These are phyloP conservation scores for Bryopsis sp. DNA, from an alignment of 139 green algal species.

Conservation along the genomic window DNA sequence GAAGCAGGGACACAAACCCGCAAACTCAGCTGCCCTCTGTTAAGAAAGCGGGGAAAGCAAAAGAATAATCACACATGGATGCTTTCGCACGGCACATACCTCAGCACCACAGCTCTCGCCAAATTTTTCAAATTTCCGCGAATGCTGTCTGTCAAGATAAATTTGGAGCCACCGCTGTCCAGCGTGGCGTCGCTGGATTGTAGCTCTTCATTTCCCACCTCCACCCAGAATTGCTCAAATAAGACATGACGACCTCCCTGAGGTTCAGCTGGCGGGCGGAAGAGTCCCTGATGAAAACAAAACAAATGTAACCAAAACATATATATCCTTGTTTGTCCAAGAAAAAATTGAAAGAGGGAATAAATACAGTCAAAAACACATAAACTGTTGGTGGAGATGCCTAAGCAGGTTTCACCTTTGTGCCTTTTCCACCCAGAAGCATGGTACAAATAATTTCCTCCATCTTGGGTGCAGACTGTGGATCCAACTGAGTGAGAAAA, in stretches of 20 bases:
- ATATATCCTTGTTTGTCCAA: too few relatives aligned
- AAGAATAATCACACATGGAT: too few relatives aligned
- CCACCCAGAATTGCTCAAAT: conserved; percentile 94
- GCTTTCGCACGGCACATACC: too few relatives aligned
- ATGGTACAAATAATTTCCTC: conserved; percentile 3
- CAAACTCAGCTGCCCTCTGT: too few relatives aligned
- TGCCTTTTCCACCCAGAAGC: not conserved
- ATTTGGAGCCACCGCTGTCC: conserved; percentile 46
- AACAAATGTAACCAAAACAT: too few relatives aligned
- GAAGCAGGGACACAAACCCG: too few relatives aligned
- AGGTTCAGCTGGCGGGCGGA: conserved; percentile 34
- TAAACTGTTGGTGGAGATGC: too few relatives aligned
- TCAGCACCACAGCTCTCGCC: conserved; percentile 76
- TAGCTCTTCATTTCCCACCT: conserved; percentile 46
- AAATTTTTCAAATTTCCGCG: conserved; percentile 75
- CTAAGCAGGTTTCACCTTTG: too few relatives aligned
- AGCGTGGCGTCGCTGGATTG: conserved; percentile 31
- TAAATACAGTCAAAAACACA: too few relatives aligned
- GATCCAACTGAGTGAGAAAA: conserved; percentile 82
- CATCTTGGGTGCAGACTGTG: conserved; percentile 26
- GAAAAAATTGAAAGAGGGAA: too few relatives aligned
- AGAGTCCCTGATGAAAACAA: conserved; percentile 33
- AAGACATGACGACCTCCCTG: conserved; percentile 46
- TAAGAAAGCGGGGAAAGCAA: too few relatives aligned
- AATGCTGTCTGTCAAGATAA: conserved; percentile 81